Evolutionary conservation across 192 early-diverging fungal species (phyloP).

Genomic region (Entomortierella lignicola): DNA sequence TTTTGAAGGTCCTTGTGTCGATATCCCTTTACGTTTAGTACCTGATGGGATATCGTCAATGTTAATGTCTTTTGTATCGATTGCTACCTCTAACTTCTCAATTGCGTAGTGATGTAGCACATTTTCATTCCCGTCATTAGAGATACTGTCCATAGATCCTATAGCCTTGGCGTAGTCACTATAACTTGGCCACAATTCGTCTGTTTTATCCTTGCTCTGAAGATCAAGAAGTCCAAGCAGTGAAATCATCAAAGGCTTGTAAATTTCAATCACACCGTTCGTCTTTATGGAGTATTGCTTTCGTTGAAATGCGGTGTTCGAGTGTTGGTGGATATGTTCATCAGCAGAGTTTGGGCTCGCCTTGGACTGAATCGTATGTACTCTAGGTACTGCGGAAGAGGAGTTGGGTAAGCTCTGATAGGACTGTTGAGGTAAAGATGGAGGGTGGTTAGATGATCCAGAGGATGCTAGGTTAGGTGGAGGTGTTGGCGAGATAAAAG

Average conservation of each 20-base stretch:
- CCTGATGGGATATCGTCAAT: not conserved
- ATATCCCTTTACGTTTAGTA: not conserved
- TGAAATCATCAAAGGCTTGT: constrained; percentile 22
- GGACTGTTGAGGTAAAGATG: not conserved
- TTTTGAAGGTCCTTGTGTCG: not conserved
- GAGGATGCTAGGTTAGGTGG: not conserved
- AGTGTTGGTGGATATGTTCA: not conserved
- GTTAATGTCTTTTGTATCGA: not conserved
- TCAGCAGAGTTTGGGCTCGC: not conserved
- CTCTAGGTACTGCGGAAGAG: not conserved
- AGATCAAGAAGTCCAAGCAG: constrained; percentile 33
- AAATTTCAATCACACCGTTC: constrained; percentile 31
- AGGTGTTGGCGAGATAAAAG: not conserved
- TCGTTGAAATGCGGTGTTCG: not conserved
- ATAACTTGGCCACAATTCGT: not conserved
- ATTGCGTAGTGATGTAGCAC: not conserved
- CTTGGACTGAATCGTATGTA: not conserved
- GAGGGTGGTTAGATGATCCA: not conserved
- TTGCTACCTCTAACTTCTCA: not conserved
- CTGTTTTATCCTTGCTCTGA: not conserved
- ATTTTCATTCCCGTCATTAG: not conserved
- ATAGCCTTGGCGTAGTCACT: not conserved
- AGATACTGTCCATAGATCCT: not conserved
- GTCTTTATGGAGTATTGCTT: not conserved
- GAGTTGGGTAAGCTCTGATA: constrained; percentile 1